A percentile compares a stretch with the other conserved stretches of the same genome.
Conservation (phyloP, 2,329 filamentous ascomycete species). For the Lecanicillium sp. region DNA sequence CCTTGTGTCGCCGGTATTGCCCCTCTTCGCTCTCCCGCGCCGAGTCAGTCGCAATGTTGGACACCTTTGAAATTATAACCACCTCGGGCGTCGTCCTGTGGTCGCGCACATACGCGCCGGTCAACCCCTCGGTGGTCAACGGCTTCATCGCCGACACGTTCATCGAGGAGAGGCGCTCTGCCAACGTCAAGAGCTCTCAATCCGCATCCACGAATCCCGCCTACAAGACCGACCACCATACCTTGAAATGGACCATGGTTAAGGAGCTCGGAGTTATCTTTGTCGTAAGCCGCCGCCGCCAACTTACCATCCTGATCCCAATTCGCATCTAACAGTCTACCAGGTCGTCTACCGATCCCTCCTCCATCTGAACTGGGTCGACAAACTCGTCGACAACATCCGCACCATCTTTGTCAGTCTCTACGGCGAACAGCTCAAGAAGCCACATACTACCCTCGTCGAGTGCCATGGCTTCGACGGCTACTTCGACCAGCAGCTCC, state of each 20-base stretch:
- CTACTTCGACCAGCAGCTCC: conserved; percentile 91
- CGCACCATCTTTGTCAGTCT: conserved; percentile 85
- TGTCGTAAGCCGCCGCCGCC: conserved; percentile 30
- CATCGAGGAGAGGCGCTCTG: conserved; percentile 81
- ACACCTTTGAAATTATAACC: conserved; percentile 93
- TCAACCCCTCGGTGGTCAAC: conserved; percentile 82
- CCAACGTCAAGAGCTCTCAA: conserved; percentile 50
- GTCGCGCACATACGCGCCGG: conserved; percentile 78
- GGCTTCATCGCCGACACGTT: conserved; percentile 94
- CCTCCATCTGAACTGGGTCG: conserved; percentile 92
- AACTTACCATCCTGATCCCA: conserved; percentile 15
- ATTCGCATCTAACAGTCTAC: background rate
- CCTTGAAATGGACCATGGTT: conserved; percentile 83
- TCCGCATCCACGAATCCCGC: conserved; percentile 61
- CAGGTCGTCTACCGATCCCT: conserved; percentile 96
- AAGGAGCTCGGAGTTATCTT: conserved; percentile 96
- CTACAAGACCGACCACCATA: conserved; percentile 90
- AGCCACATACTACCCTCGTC: conserved; percentile 69
- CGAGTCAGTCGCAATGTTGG: conserved; percentile 60
- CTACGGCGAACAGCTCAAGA: conserved; percentile 81
- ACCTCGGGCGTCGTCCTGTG: conserved; percentile 95
- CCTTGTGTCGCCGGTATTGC: background rate
- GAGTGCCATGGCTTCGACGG: conserved; percentile 77
- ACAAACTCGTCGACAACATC: conserved; percentile 93
- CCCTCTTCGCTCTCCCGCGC: conserved; percentile 9